Evolutionary conservation across 2,329 filamentous ascomycete species (phyloP).

Genomic region (Colletotrichum tanaceti): DNA sequence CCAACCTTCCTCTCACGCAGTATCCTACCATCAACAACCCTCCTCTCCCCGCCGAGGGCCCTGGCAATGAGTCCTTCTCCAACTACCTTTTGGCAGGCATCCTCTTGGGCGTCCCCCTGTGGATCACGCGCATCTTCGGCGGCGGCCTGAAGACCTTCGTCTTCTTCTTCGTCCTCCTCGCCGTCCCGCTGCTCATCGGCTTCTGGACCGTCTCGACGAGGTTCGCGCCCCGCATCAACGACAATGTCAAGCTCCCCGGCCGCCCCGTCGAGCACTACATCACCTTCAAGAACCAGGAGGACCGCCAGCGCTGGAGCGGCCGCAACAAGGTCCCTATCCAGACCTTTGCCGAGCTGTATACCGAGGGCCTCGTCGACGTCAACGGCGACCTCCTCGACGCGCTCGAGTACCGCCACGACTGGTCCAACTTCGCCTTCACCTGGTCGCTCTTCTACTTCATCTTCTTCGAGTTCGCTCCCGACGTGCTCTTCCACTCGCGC

Average conservation of each 20-base stretch:
- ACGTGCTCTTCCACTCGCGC: constrained; percentile 91
- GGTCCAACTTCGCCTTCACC: constrained; percentile 95
- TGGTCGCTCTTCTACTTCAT: constrained; percentile 87
- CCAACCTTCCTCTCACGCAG: constrained; percentile 61
- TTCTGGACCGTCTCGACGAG: constrained; percentile 87
- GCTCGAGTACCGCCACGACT: constrained; percentile 95
- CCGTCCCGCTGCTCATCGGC: constrained; percentile 79
- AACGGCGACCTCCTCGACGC: constrained; percentile 92
- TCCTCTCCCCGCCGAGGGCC: constrained; percentile 88
- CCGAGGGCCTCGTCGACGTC: constrained; percentile 93
- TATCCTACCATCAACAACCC: constrained; percentile 93
- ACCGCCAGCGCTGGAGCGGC: constrained; percentile 76
- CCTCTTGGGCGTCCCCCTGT: constrained; percentile 78
- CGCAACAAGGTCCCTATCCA: constrained; percentile 87
- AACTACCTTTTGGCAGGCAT: constrained; percentile 80
- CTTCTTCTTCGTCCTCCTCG: constrained; percentile 84
- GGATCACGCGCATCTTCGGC: constrained; percentile 83
- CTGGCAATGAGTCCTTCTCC: constrained; percentile 88
- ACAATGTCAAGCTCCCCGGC: constrained; percentile 88
- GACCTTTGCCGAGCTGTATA: constrained; percentile 98
- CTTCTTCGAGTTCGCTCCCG: constrained; percentile 86
- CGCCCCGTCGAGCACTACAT: constrained; percentile 92
- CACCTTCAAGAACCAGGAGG: constrained; percentile 76
- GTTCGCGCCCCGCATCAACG: constrained; percentile 88
- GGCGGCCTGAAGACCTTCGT: constrained; percentile 89